phyloP scores from a whole-genome alignment of 208 protist species.

The Trypanosoma boissoni region DNA sequence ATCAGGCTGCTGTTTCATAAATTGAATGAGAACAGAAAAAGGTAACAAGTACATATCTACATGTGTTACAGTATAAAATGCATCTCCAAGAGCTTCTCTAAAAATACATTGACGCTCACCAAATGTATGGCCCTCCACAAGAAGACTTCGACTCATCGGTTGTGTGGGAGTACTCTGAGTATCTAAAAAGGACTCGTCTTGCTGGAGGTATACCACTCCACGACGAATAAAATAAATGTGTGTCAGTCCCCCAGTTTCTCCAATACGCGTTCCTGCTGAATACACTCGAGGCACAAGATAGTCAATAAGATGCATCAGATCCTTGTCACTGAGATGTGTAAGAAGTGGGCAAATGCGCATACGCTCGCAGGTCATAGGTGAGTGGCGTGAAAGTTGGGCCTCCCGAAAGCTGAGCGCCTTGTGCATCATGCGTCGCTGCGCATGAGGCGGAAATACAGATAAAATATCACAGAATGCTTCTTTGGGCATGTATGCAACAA shows the following conservation, averaged over 20 bases:
- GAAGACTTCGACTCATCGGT: constrained; percentile 53
- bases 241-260: constrained; percentile 32
- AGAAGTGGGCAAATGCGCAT: constrained; percentile 71
- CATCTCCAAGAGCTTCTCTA: constrained; percentile 46
- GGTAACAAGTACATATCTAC: constrained; percentile 76
- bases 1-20: constrained; percentile 76
- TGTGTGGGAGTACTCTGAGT: constrained; percentile 9
- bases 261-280: constrained; percentile 65
- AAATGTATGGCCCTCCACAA: constrained; percentile 81
- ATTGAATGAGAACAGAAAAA: constrained; percentile 67
- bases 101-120: constrained; percentile 79
- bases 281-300: constrained; percentile 60
- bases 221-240: constrained; percentile 81
- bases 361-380: constrained; percentile 49
- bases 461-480: constrained; percentile 46
- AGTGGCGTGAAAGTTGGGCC: constrained; percentile 52
- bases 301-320: constrained; percentile 52
- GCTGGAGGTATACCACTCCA: constrained; percentile 62
- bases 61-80: constrained; percentile 61
- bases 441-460: constrained; percentile 20
- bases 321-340: constrained; percentile 36
- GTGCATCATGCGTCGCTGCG: constrained; percentile 44
- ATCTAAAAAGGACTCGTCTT: constrained; percentile 27
- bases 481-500: constrained; percentile 42
- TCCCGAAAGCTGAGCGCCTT: constrained; percentile 53